Evolutionary conservation across 2,329 filamentous ascomycete genomes (phyloP).

Genomic region (Magnaporthales sp.): DNA sequence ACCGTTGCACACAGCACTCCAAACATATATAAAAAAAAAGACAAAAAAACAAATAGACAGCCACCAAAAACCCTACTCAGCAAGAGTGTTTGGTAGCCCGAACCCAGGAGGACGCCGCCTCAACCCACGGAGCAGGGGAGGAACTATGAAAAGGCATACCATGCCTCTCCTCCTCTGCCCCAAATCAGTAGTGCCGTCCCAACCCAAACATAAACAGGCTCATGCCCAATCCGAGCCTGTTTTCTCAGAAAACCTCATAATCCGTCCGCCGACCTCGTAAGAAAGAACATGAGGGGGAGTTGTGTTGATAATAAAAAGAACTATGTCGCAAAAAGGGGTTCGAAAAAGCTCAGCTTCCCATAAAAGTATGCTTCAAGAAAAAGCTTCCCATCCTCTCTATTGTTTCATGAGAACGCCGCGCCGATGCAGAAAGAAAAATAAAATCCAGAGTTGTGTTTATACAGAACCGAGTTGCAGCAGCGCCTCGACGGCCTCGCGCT

Average conservation of each 20-base stretch:
- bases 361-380: not conserved
- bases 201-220: slow-evolving; percentile 1
- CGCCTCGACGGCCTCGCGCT: slow-evolving; percentile 75
- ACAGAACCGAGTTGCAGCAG: slow-evolving; percentile 73
- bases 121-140: slow-evolving; percentile 1
- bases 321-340: not conserved
- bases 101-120: slow-evolving; percentile 7
- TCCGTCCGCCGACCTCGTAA: not conserved
- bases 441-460: slow-evolving; percentile 33
- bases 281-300: not conserved
- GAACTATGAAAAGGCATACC: not conserved
- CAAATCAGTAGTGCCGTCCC: slow-evolving; percentile 1
- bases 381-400: not conserved
- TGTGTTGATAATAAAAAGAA: not conserved
- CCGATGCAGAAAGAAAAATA: slow-evolving; percentile 29
- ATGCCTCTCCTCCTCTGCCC: not conserved
- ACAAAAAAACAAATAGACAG: too few species aligned
- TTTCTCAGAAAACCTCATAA: not conserved
- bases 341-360: not conserved
- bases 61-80: not conserved
- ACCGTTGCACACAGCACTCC: not conserved
- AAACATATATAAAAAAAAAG: not conserved
- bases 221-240: not conserved
- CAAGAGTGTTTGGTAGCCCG: not conserved
- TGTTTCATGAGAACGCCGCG: slow-evolving; percentile 36